Evolutionary conservation across 2,329 filamentous ascomycete genomes (phyloP).

Genomic region (Cladosporium austrohemisphaericum): DNA sequence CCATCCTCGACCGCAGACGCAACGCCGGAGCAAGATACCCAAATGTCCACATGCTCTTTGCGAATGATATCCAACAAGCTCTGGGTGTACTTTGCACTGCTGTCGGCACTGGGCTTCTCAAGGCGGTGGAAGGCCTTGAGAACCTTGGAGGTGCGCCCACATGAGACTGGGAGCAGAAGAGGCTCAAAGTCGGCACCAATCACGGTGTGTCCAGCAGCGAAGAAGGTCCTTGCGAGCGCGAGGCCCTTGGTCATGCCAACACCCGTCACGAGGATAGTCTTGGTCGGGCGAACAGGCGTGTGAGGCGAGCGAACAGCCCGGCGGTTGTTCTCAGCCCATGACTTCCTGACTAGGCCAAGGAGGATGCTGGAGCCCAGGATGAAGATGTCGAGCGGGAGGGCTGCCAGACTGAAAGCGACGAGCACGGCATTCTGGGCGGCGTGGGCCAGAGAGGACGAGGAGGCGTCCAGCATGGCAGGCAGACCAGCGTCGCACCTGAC

Average conservation of each 20-base stretch:
- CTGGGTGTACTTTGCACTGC: constrained; percentile 51
- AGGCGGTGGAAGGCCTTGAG: constrained; percentile 55
- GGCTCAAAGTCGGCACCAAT: constrained; percentile 65
- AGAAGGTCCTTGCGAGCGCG: constrained; percentile 61
- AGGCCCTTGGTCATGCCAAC: constrained; percentile 70
- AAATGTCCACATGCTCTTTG: constrained; percentile 62
- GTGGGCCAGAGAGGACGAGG: constrained; percentile 38
- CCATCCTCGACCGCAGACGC: constrained; percentile 64
- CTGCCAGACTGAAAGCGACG: constrained; percentile 40
- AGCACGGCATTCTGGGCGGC: constrained; percentile 48
- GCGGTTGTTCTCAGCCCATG: constrained; percentile 26
- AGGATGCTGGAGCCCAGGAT: constrained; percentile 41
- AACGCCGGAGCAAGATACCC: constrained; percentile 71
- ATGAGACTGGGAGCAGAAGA: constrained; percentile 31
- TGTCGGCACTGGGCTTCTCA: constrained; percentile 32
- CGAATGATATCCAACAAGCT: constrained; percentile 57
- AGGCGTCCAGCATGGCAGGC: constrained; percentile 32
- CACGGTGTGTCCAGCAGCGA: constrained; percentile 63
- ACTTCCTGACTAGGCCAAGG: constrained; percentile 29
- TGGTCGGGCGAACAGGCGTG: constrained; percentile 40
- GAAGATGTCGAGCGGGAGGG: constrained; percentile 50
- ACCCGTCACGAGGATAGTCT: constrained; percentile 67
- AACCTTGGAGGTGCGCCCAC: constrained; percentile 57
- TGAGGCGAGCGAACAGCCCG: constrained; percentile 24
- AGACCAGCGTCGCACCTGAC: background rate